Evolutionary conservation across 2,329 filamentous ascomycete genomes (phyloP).

Genomic region (Fusarium sp.): DNA sequence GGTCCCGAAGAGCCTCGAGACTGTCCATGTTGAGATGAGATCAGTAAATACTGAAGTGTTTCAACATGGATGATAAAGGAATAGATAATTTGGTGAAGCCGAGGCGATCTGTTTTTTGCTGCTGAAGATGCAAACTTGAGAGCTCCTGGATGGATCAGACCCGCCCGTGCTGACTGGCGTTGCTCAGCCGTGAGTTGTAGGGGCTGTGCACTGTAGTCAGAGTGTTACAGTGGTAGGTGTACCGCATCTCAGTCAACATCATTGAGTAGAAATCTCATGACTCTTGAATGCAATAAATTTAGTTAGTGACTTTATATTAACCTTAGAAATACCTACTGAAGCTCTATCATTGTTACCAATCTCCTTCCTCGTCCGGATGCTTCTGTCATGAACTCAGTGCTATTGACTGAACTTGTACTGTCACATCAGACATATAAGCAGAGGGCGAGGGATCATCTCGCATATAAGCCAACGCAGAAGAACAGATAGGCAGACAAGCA

Average conservation of each 20-base stretch:
- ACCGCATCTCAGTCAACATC: neutral
- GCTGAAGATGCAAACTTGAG: conserved; percentile 18
- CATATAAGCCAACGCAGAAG: neutral
- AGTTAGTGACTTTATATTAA: too few relatives aligned
- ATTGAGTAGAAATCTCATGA: neutral
- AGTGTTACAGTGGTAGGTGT: conserved; percentile 3
- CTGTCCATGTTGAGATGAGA: conserved; percentile 26
- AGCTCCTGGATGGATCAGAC: conserved; percentile 33
- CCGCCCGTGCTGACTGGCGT: conserved; percentile 33
- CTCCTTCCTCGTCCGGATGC: too few relatives aligned
- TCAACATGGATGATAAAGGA: neutral
- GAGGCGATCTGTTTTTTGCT: conserved; percentile 35
- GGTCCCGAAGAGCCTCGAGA: conserved; percentile 18
- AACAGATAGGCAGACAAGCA: neutral
- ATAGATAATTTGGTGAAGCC: neutral
- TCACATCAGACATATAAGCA: neutral
- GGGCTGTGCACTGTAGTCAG: conserved; percentile 33
- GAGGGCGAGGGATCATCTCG: neutral
- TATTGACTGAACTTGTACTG: neutral
- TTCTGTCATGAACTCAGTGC: neutral
- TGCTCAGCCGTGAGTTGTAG: conserved; percentile 15
- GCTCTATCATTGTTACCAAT: neutral
- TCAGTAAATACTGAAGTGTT: neutral
- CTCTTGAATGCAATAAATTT: neutral
- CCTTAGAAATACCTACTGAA: too few relatives aligned